phyloP scores from a whole-genome alignment of 202 grass and related monocot species.

The Thinopyrum obtusiflorum region DNA sequence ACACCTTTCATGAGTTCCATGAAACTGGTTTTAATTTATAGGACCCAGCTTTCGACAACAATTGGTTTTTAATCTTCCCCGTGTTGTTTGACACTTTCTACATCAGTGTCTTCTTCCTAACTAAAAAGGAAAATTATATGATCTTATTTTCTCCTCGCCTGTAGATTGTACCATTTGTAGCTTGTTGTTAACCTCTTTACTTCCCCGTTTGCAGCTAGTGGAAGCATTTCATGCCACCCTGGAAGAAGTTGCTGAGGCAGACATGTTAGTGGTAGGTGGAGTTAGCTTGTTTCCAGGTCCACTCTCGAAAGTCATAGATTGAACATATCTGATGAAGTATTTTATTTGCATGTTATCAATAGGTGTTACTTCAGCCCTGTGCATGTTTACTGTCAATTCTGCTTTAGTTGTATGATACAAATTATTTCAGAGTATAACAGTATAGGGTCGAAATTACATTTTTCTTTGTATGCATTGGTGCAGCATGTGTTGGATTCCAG shows the following conservation, averaged over 20 bases:
- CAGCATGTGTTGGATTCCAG: constrained; percentile 93
- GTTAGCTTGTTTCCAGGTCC: not conserved
- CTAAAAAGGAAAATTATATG: not conserved
- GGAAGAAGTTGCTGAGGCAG: constrained; percentile 93
- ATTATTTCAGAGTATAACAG: constrained; percentile 11
- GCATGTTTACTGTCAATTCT: constrained; percentile 9
- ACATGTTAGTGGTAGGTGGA: constrained; percentile 83
- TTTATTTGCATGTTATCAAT: not conserved
- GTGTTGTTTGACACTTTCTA: not conserved
- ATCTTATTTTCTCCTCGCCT: not conserved
- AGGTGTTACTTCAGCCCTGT: constrained; percentile 1
- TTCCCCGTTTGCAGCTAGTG: constrained; percentile 60
- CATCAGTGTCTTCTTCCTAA: not conserved
- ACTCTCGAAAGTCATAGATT: constrained; percentile 2
- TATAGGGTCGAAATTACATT: constrained; percentile 7
- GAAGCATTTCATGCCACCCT: constrained; percentile 97
- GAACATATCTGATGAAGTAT: constrained; percentile 14
- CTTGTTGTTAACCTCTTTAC: constrained; percentile 30
- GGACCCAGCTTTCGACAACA: not conserved
- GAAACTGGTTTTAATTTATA: not conserved
- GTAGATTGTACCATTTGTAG: not conserved
- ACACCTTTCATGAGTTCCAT: not conserved
- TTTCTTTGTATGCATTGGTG: constrained; percentile 35
- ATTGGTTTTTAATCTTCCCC: constrained; percentile 8
- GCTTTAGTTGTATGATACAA: constrained; percentile 29